Evolutionary conservation across 2,329 filamentous ascomycete species (phyloP).

Genomic region (Beauveria pseudobassiana): DNA sequence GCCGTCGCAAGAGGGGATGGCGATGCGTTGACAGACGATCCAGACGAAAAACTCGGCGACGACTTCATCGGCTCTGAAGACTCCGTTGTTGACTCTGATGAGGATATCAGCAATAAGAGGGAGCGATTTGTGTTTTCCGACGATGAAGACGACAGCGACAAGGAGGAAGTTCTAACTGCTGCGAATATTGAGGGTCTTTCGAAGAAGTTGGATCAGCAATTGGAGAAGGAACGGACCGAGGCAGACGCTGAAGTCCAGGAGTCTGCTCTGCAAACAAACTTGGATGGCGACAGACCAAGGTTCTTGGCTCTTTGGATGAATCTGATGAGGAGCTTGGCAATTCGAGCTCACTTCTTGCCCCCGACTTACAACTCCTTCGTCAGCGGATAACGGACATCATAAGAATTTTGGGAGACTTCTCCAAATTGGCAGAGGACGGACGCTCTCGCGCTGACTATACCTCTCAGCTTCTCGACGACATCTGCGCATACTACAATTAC

Average conservation of each 20-base stretch:
- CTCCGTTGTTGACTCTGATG: conserved; percentile 67
- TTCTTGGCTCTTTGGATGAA: conserved; percentile 56
- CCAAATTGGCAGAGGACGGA: conserved; percentile 69
- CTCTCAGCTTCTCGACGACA: conserved; percentile 76
- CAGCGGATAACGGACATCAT: conserved; percentile 89
- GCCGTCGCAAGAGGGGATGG: conserved; percentile 27
- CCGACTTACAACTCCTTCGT: conserved; percentile 82
- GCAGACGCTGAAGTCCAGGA: conserved; percentile 82
- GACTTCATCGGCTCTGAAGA: conserved; percentile 52
- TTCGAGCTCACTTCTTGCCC: conserved; percentile 61
- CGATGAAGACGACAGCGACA: conserved; percentile 82
- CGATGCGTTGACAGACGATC: conserved; percentile 33
- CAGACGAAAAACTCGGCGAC: conserved; percentile 41
- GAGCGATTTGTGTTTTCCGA: conserved; percentile 80
- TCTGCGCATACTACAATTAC: conserved; percentile 96
- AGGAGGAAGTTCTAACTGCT: conserved; percentile 83
- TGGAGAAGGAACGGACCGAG: conserved; percentile 71
- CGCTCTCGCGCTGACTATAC: conserved; percentile 85
- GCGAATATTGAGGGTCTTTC: conserved; percentile 94
- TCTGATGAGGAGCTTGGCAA: conserved; percentile 53
- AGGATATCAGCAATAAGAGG: conserved; percentile 44
- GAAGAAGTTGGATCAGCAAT: conserved; percentile 70
- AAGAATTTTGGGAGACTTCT: conserved; percentile 82
- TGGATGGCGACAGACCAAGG: conserved; percentile 65
- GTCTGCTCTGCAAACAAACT: conserved; percentile 85